phyloP scores from a whole-genome alignment of 176 grass and related monocot genomes.

The Poa annua region DNA sequence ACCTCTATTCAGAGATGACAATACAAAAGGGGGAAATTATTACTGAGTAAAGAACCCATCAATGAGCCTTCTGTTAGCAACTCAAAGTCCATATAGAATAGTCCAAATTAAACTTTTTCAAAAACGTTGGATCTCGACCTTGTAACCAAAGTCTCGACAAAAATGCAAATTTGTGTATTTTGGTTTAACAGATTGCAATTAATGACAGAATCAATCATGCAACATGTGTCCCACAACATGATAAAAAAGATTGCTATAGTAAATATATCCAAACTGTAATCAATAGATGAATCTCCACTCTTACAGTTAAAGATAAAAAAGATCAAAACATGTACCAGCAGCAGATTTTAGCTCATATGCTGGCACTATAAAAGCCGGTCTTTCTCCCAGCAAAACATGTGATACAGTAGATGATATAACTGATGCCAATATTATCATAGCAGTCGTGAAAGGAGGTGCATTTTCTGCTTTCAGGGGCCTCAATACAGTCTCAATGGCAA shows the following conservation, averaged over 20 bases:
- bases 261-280: not conserved
- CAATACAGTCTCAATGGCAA: slow-evolving; percentile 97
- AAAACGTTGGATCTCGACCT: not conserved
- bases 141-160: not conserved
- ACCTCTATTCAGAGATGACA: slow-evolving; percentile 9
- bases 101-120: not conserved
- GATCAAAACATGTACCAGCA: slow-evolving; percentile 73
- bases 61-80: slow-evolving; percentile 8
- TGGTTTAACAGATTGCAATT: slow-evolving; percentile 15
- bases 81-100: not conserved
- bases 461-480: slow-evolving; percentile 96
- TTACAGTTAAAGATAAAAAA: slow-evolving; percentile 37
- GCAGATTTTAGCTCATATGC: slow-evolving; percentile 95
- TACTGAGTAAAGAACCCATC: slow-evolving; percentile 9
- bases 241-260: not conserved
- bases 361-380: slow-evolving; percentile 89
- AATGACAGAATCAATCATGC: not conserved
- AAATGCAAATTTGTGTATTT: not conserved
- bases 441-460: slow-evolving; percentile 94
- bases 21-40: slow-evolving; percentile 2
- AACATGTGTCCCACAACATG: not conserved
- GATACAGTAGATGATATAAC: slow-evolving; percentile 98
- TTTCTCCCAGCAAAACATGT: slow-evolving; percentile 96
- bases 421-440: slow-evolving; percentile 97
- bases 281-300: slow-evolving; percentile 3